These are phyloP conservation scores for Mortierella sp. DNA, from an alignment of 371 early-diverging fungal genomes.

Conservation along the genomic window DNA sequence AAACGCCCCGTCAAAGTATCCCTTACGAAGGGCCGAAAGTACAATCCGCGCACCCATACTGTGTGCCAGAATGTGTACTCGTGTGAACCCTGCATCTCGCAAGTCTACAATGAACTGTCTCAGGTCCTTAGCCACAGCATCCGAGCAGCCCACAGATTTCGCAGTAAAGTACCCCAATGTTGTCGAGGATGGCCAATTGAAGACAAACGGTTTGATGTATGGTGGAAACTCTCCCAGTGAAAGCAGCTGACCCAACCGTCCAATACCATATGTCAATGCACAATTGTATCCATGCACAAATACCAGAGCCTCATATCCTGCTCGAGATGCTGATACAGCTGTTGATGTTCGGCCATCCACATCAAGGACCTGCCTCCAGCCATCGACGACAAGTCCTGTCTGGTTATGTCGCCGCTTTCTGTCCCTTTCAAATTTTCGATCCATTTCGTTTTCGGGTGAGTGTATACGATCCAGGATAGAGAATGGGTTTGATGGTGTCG, in stretches of 20 bases:
- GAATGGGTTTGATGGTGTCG: not conserved
- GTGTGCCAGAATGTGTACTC: slow-evolving; percentile 57
- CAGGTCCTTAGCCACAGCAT: slow-evolving; percentile 52
- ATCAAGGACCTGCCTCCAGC: slow-evolving; percentile 54
- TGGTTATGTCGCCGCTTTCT: slow-evolving; percentile 24
- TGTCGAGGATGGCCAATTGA: slow-evolving; percentile 57
- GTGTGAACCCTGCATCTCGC: slow-evolving; percentile 49
- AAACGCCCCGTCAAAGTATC: slow-evolving; percentile 24
- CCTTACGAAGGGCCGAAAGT: slow-evolving; percentile 40
- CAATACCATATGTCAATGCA: slow-evolving; percentile 53
- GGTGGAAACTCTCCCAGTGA: slow-evolving; percentile 56
- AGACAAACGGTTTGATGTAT: slow-evolving; percentile 61
- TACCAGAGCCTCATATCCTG: slow-evolving; percentile 57
- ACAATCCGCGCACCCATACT: slow-evolving; percentile 55
- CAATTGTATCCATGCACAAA: slow-evolving; percentile 63
- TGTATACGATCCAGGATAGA: slow-evolving; percentile 1
- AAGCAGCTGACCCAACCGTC: slow-evolving; percentile 56
- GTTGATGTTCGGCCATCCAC: slow-evolving; percentile 19
- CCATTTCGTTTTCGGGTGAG: not conserved
- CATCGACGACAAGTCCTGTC: slow-evolving; percentile 32
- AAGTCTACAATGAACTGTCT: slow-evolving; percentile 51
- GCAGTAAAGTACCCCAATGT: slow-evolving; percentile 55
- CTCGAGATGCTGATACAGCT: slow-evolving; percentile 21
- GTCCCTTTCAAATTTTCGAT: slow-evolving; percentile 8
- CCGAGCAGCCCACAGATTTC: slow-evolving; percentile 40